Conservation (phyloP, 495 filamentous ascomycete species). For the Neurospora sp. region DNA sequence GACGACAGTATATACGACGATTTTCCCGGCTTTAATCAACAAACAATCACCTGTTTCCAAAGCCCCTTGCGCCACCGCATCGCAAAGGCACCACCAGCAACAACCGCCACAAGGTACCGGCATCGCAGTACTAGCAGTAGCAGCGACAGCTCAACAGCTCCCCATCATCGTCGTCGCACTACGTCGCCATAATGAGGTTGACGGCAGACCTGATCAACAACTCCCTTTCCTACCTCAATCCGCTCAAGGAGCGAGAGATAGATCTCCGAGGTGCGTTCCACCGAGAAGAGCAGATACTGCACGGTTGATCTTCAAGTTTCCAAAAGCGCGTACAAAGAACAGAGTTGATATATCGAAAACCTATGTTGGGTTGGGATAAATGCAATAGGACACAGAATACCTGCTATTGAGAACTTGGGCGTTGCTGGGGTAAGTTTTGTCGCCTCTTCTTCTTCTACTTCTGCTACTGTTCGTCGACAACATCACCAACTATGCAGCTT, state of each 20-base stretch:
- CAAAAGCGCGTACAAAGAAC: constrained; percentile 34
- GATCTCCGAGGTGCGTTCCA: constrained; percentile 95
- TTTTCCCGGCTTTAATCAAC: background rate
- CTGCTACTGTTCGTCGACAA: background rate
- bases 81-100: background rate
- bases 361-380: constrained; percentile 15
- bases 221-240: constrained; percentile 94
- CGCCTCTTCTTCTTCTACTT: background rate
- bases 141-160: background rate
- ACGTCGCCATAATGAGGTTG: constrained; percentile 61
- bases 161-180: background rate
- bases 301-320: constrained; percentile 38
- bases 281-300: constrained; percentile 98
- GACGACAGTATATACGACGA: background rate
- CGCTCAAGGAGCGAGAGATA: constrained; percentile 93
- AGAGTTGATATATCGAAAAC: constrained; percentile 62
- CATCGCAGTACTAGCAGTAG: background rate
- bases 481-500: background rate
- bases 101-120: background rate
- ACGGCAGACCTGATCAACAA: constrained; percentile 85
- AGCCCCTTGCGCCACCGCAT: background rate
- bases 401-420: constrained; percentile 95
- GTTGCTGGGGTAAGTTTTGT: constrained; percentile 66
- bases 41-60: background rate
- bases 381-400: constrained; percentile 89